A percentile compares a stretch with the other conserved stretches of the same genome.
These are phyloP conservation scores for Pyrus betulifolia DNA, from an alignment of 306 rosid genomes.

Conservation along the genomic window DNA sequence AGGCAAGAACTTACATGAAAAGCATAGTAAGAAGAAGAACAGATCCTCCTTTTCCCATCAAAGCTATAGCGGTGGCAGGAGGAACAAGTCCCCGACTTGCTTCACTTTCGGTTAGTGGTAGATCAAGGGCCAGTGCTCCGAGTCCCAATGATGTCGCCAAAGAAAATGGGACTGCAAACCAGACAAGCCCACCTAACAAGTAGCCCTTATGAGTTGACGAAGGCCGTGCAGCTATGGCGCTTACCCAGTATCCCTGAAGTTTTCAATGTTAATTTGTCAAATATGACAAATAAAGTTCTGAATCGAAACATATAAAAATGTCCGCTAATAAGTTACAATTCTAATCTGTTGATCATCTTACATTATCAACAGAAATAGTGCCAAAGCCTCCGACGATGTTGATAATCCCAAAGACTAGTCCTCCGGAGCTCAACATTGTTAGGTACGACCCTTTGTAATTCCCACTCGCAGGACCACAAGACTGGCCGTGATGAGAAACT, in stretches of 20 bases:
- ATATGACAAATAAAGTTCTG: background rate
- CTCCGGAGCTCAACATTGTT: slow-evolving; percentile 93
- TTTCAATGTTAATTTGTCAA: slow-evolving; percentile 6
- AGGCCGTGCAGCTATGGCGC: slow-evolving; percentile 94
- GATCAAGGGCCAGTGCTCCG: slow-evolving; percentile 92
- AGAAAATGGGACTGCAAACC: slow-evolving; percentile 98
- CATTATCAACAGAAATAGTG: slow-evolving; percentile 89
- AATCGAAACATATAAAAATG: background rate
- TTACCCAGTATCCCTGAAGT: slow-evolving; percentile 89
- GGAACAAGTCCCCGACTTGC: slow-evolving; percentile 88
- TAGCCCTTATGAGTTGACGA: slow-evolving; percentile 95
- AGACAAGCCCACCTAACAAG: slow-evolving; percentile 88
- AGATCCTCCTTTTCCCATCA: slow-evolving; percentile 94
- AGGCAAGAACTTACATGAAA: slow-evolving; percentile 57
- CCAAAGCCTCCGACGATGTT: slow-evolving; percentile 89
- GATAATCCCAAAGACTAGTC: slow-evolving; percentile 78
- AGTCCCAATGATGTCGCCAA: slow-evolving; percentile 85
- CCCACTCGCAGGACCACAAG: slow-evolving; percentile 91
- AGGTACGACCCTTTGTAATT: slow-evolving; percentile 74
- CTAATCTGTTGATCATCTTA: slow-evolving; percentile 29
- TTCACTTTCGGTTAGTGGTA: slow-evolving; percentile 64
- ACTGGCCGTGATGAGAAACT: slow-evolving; percentile 70
- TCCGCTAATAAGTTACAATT: background rate
- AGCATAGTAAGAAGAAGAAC: slow-evolving; percentile 90
- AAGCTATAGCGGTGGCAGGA: slow-evolving; percentile 90